These are phyloP conservation scores for Colletotrichum sp. DNA, from an alignment of 2,329 filamentous ascomycete species.

Conservation along the genomic window DNA sequence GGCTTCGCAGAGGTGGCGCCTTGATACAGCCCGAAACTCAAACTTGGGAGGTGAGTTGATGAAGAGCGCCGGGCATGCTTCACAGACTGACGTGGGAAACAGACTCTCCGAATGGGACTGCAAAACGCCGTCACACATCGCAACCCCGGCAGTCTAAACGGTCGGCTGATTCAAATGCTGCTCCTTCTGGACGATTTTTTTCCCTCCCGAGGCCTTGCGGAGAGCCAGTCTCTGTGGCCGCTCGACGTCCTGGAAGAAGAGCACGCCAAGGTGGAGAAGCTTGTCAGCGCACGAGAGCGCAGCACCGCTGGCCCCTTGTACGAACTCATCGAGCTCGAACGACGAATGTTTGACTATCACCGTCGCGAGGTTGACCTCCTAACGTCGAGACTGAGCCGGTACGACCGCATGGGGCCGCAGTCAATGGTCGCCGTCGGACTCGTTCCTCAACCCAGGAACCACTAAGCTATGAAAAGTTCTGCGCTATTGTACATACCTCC, in stretches of 20 bases:
- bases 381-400: neutral
- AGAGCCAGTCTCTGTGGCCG: conserved; percentile 2
- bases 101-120: conserved; percentile 8
- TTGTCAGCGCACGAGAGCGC: neutral
- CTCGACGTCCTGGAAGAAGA: conserved; percentile 10
- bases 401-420: neutral
- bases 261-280: conserved; percentile 1
- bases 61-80: neutral
- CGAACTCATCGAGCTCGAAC: conserved; percentile 7
- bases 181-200: conserved; percentile 12
- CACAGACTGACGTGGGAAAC: neutral
- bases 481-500: neutral
- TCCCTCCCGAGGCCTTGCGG: neutral
- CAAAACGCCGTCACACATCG: conserved; percentile 15
- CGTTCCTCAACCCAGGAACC: neutral
- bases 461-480: neutral
- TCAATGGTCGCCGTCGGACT: conserved; percentile 4
- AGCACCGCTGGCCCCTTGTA: neutral
- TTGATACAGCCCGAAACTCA: conserved; percentile 30
- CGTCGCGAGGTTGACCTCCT: conserved; percentile 5
- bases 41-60: conserved; percentile 42
- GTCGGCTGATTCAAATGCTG: conserved; percentile 10
- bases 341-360: conserved; percentile 7
- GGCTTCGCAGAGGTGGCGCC: conserved; percentile 47
- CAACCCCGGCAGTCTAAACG: conserved; percentile 3